Evolutionary conservation across 2,329 filamentous ascomycete species (phyloP), one percentile per base, ranked within the genome.

Genomic region (Monilinia fructicola): DNA sequence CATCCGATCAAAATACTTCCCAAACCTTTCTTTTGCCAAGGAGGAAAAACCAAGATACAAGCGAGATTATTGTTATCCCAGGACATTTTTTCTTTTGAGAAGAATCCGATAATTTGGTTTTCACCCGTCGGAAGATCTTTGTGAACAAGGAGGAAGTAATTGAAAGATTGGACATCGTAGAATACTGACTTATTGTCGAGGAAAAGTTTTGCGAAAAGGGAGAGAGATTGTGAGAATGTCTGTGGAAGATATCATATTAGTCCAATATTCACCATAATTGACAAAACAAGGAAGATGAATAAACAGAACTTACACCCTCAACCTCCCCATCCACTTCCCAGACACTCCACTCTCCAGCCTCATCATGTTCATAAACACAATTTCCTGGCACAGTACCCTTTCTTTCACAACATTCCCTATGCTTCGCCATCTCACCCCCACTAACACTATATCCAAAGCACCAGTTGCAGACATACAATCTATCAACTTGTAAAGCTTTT

Each of bases 11-110:
- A 83, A 61, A 98, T 81, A 62, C 92, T 88, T 0, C 95, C 95
- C 0, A 98, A 84, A 1, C 94, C 93, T 71, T 92, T 93, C 70
- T 90, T 89, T 78, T 98, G 94, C 87, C 94, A 98, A 0, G 95
- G 95, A 1, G 95, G 95, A 75, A 98, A 98, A 21, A 98, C 86
- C 9, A 98, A 83, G 72, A 99, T 99, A 76, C 95, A 99, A 0
- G 95, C 95, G 6, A 99, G 84, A 72, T 98, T 99, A 78, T 99
- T 98, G 74, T 94, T 93, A 75, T 99, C 95, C 94, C 95, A 99
- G 4, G 92, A 97, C 83, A 97, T 90, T 78, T 98, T 98, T 78
- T 99, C 95, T 77, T 99, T 98, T 70, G 91, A 96, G 81, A 98
- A 99, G 83, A 98, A 98, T n/a, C 95, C 95, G 1, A 94, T 86